Evolutionary conservation across 176 grass and related monocot species (phyloP).

Genomic region (Neostapfia colusana): DNA sequence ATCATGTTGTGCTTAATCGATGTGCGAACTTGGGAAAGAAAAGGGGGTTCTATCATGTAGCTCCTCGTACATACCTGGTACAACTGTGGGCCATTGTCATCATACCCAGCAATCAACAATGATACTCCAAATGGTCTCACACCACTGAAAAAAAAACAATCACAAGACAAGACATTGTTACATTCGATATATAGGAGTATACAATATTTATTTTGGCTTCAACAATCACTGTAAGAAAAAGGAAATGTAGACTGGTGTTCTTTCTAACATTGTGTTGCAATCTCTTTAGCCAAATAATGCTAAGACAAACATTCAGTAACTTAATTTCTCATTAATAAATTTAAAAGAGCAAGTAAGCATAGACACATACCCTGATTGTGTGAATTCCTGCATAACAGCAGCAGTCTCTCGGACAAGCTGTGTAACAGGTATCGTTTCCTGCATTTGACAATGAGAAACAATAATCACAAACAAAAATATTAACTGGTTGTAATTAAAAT

Average conservation of each 20-base stretch:
- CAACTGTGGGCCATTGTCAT: conserved; percentile 92
- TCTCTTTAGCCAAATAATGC: background rate
- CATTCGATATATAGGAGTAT: conserved; percentile 21
- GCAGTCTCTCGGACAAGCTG: conserved; percentile 96
- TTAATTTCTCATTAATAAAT: background rate
- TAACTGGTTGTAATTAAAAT: background rate
- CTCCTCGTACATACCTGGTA: conserved; percentile 67
- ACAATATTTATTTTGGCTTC: background rate
- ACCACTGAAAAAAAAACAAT: conserved; percentile 64
- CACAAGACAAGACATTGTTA: conserved; percentile 2
- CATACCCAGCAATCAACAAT: conserved; percentile 85
- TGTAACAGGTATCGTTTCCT: conserved; percentile 91
- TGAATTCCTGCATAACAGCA: conserved; percentile 99
- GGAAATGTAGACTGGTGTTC: background rate
- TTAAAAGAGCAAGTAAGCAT: background rate
- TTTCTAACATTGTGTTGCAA: background rate
- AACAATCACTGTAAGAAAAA: background rate
- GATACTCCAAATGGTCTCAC: conserved; percentile 98
- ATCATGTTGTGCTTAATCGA: background rate
- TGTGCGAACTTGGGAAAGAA: background rate
- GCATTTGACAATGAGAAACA: conserved; percentile 24
- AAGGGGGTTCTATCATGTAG: background rate
- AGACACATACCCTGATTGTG: conserved; percentile 79
- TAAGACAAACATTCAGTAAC: background rate
- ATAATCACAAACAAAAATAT: conserved; percentile 21